Evolutionary conservation across 352 stramenopile genomes (phyloP).

Genomic region (Thalassiosira oceanica): DNA sequence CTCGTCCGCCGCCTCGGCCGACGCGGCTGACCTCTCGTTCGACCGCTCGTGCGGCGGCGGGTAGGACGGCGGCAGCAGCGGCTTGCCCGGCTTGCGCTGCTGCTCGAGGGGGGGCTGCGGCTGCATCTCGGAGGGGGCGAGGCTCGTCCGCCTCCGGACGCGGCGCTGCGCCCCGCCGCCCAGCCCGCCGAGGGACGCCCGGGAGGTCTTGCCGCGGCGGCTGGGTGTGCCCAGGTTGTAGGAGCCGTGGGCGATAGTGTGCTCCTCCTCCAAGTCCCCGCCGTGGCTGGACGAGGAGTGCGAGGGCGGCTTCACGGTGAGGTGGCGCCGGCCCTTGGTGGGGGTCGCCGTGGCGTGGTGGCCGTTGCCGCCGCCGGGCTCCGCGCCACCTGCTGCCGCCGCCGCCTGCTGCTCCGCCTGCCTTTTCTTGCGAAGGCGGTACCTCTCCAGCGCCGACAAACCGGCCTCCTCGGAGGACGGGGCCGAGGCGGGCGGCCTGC

Average conservation of each 20-base stretch:
- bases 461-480: background rate
- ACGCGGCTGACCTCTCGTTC: background rate
- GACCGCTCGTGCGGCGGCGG: background rate
- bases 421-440: slow-evolving; percentile 19
- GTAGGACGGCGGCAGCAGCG: slow-evolving; percentile 38
- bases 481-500: slow-evolving; percentile 4
- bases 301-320: slow-evolving; percentile 1
- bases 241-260: background rate
- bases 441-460: slow-evolving; percentile 25
- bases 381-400: background rate
- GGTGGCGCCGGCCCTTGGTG: background rate
- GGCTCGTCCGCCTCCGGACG: slow-evolving; percentile 16
- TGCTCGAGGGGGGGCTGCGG: background rate
- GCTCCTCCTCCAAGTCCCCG: slow-evolving; percentile 21
- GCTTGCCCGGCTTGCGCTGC: slow-evolving; percentile 4
- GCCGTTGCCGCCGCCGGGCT: background rate
- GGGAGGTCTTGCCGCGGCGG: background rate
- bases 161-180: slow-evolving; percentile 4
- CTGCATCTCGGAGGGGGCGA: background rate
- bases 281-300: slow-evolving; percentile 1
- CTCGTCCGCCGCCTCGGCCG: background rate
- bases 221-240: slow-evolving; percentile 15
- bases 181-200: background rate
- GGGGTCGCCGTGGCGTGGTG: background rate
- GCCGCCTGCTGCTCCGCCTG: slow-evolving; percentile 1